Evolutionary conservation across 2,329 filamentous ascomycete species (phyloP), one percentile per base, ranked within the genome.

Genomic region (Penicillium sp.): DNA sequence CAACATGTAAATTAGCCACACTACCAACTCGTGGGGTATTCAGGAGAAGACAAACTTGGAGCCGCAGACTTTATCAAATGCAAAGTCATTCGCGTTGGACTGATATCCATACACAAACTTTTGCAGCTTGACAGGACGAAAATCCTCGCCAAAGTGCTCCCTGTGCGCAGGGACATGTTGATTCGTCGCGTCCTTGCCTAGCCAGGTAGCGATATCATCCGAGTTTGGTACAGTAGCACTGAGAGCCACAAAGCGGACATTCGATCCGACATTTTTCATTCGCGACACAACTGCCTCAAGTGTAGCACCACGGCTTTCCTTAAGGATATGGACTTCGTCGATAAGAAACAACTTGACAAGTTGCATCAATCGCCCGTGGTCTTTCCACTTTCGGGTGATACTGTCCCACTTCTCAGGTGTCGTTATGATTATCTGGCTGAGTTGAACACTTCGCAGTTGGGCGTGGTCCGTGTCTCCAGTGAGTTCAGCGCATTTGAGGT

Each of bases 401-500:
- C 89, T 92, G 66, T 95, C 90, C 90, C 90, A 95, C 65, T 95
- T 95, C 70, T 95, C 90, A 0, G 90, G 90, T 0, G 90, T 95
- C 0, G 90, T 94, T 55, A 95, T 81, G 58, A 95, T 92, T 56
- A 95, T 89, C 42, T 85, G 86, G 3, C 89, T 89, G 60, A 79
- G 83, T 54, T 90, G 85, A 5, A 92, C 86, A 48, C 80, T 82
- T 20, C 78, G 78, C 53, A 91, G 77, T 58, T 92, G 84, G 5
- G 75, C 71, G 46, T 81, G 76, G 33, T 88, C 85, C 0, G 88
- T 92, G 65, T 95, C 90, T 1, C 90, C 90, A 3, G 90, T 95
- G 51, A 95, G 78, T 67, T 94, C 89, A 3, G 85, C 85, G 65
- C 87, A 90, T 51, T 81, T 76, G 13, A 94, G 71, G 18, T 83